A percentile compares a stretch with the other conserved stretches of the same genome.
Conservation (phyloP, 2,329 filamentous ascomycete genomes). For the Aureobasidium sp. region DNA sequence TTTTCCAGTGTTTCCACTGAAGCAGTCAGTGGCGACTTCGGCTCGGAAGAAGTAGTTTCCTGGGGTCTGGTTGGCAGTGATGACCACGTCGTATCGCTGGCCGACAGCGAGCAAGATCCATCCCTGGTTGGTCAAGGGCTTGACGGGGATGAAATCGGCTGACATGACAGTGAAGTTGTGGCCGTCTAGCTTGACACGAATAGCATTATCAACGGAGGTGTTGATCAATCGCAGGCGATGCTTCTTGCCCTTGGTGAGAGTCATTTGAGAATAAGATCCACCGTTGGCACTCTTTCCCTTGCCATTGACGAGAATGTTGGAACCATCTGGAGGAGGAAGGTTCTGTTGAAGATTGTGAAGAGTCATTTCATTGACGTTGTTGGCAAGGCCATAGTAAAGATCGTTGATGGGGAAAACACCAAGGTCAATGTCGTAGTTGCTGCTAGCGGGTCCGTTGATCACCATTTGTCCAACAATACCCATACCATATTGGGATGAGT, state of each 20-base stretch:
- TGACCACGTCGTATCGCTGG: conserved; percentile 43
- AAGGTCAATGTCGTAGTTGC: conserved; percentile 34
- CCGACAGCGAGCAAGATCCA: conserved; percentile 37
- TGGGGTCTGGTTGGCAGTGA: conserved; percentile 38
- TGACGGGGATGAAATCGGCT: conserved; percentile 33
- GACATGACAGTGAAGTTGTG: conserved; percentile 31
- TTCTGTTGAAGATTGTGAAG: conserved; percentile 26
- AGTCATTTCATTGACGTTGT: conserved; percentile 26
- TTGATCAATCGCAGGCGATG: conserved; percentile 43
- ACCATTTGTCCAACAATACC: conserved; percentile 36
- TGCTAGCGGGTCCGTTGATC: conserved; percentile 38
- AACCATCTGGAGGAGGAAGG: conserved; percentile 31
- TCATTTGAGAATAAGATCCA: conserved; percentile 24
- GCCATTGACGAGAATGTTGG: conserved; percentile 40
- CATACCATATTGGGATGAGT: conserved; percentile 37
- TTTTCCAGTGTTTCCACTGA: conserved; percentile 28
- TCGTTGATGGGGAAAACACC: conserved; percentile 27
- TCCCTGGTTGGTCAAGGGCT: conserved; percentile 19
- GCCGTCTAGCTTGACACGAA: conserved; percentile 33
- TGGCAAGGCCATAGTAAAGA: conserved; percentile 27
- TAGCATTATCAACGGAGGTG: conserved; percentile 38
- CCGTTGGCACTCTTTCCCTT: conserved; percentile 31
- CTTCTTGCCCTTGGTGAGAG: conserved; percentile 32
- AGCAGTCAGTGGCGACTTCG: conserved; percentile 32
- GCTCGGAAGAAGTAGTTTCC: conserved; percentile 43